Conservation (phyloP, 2,329 filamentous ascomycete species). For the Diaporthe citrichinensis region DNA sequence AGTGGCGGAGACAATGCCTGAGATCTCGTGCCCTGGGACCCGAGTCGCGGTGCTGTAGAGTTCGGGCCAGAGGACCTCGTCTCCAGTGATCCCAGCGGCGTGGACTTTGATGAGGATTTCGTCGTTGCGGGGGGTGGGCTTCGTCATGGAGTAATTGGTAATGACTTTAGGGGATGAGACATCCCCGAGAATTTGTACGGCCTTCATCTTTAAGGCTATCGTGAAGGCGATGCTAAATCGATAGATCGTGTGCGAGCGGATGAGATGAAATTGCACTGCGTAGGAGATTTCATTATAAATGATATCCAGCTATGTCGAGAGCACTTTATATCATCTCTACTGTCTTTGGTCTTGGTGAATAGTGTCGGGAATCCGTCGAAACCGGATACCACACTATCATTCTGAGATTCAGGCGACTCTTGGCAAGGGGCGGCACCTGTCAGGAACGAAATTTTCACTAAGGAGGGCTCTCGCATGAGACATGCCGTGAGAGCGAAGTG, state of each 20-base stretch:
- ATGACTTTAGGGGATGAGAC: background rate
- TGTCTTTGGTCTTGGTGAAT: background rate
- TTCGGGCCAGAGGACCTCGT: constrained; percentile 18
- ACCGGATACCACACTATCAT: background rate
- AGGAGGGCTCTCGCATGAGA: no score
- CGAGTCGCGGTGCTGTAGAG: background rate
- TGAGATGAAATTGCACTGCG: background rate
- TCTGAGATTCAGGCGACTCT: background rate
- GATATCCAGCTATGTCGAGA: background rate
- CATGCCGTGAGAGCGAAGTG: background rate
- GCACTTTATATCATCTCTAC: background rate
- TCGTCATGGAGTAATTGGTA: background rate
- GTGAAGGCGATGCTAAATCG: background rate
- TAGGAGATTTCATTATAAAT: background rate
- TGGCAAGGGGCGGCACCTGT: no score
- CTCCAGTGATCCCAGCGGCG: constrained; percentile 1
- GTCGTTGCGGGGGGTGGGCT: background rate
- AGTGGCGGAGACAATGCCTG: background rate
- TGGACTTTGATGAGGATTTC: background rate
- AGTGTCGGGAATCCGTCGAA: background rate
- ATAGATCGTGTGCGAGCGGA: background rate
- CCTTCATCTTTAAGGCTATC: background rate
- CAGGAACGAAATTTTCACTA: no score
- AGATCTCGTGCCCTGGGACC: constrained; percentile 2
- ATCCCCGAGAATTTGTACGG: constrained; percentile 11